Conservation (phyloP, 768 basidiomycete genomes). For the Serendipita indica region DNA sequence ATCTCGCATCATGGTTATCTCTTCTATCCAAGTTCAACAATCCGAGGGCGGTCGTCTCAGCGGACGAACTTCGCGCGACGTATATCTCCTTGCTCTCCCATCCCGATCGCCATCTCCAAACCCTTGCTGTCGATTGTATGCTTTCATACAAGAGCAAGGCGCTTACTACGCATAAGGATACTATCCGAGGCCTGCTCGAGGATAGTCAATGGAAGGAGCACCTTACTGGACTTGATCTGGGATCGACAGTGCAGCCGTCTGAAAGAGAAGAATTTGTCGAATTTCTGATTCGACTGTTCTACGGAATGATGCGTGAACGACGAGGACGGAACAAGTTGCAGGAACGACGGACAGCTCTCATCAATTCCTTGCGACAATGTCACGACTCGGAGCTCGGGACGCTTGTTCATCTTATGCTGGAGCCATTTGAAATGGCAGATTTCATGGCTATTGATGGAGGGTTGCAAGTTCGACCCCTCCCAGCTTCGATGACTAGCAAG, state of each 20-base stretch:
- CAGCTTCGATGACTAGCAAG: conserved; percentile 25
- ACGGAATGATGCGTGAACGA: conserved; percentile 75
- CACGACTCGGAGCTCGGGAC: conserved; percentile 56
- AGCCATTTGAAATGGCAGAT: conserved; percentile 33
- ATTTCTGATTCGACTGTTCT: conserved; percentile 59
- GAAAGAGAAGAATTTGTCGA: conserved; percentile 56
- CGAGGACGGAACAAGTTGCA: conserved; percentile 51
- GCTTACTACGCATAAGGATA: conserved; percentile 42
- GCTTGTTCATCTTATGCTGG: conserved; percentile 78
- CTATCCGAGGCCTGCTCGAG: conserved; percentile 57
- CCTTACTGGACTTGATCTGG: conserved; percentile 54
- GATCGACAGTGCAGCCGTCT: conserved; percentile 34
- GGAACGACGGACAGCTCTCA: conserved; percentile 58
- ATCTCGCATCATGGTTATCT: conserved; percentile 61
- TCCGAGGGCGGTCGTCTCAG: conserved; percentile 72
- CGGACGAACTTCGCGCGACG: conserved; percentile 45
- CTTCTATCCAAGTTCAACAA: conserved; percentile 84
- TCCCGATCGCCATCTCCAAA: conserved; percentile 68
- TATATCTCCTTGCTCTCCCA: conserved; percentile 70
- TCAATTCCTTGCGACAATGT: conserved; percentile 56
- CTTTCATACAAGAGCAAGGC: conserved; percentile 64
- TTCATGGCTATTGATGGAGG: conserved; percentile 21
- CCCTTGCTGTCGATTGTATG: conserved; percentile 58
- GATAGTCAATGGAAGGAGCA: conserved; percentile 83
- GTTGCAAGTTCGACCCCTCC: conserved; percentile 22